A percentile compares a stretch with the other conserved stretches of the same genome.
phyloP scores from a whole-genome alignment of 805 yeast species.

The Ogataea pini region DNA sequence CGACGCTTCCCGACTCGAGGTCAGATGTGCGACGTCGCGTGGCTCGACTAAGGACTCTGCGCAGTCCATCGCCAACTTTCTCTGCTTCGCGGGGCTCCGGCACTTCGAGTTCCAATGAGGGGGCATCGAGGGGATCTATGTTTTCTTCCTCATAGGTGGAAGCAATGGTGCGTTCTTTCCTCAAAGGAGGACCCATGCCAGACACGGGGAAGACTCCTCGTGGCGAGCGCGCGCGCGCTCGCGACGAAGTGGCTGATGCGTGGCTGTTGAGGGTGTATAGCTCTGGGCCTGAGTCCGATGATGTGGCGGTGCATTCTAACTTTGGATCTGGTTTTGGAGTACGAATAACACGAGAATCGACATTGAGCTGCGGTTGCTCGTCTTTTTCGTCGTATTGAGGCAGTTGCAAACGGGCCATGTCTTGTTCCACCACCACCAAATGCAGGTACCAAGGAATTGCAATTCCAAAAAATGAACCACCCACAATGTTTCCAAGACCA shows the following conservation, averaged over 20 bases:
- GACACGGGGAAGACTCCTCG: conserved; percentile 77
- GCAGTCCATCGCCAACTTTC: conserved; percentile 29
- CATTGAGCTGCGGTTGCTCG: conserved; percentile 76
- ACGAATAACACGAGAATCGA: conserved; percentile 78
- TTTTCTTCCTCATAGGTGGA: conserved; percentile 29
- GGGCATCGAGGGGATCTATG: not conserved
- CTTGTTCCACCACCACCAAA: conserved; percentile 69
- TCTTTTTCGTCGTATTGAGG: conserved; percentile 73
- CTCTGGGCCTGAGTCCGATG: not conserved
- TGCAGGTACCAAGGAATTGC: conserved; percentile 74
- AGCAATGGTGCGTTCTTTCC: conserved; percentile 60
- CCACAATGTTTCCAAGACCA: conserved; percentile 72
- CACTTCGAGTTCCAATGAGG: conserved; percentile 22
- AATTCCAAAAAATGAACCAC: conserved; percentile 70
- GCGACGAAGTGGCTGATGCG: not conserved
- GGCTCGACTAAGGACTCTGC: conserved; percentile 22
- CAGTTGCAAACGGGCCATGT: conserved; percentile 57
- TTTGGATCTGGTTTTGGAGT: conserved; percentile 22
- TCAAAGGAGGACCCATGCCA: conserved; percentile 71
- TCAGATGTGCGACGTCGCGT: conserved; percentile 20
- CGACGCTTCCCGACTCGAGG: conserved; percentile 23
- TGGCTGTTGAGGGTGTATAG: not conserved
- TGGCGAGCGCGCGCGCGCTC: conserved; percentile 49
- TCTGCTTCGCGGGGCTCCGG: conserved; percentile 25
- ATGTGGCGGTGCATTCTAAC: not conserved